Evolutionary conservation across 106 monocot species (phyloP).

Genomic region (Narthecium ossifragum): DNA sequence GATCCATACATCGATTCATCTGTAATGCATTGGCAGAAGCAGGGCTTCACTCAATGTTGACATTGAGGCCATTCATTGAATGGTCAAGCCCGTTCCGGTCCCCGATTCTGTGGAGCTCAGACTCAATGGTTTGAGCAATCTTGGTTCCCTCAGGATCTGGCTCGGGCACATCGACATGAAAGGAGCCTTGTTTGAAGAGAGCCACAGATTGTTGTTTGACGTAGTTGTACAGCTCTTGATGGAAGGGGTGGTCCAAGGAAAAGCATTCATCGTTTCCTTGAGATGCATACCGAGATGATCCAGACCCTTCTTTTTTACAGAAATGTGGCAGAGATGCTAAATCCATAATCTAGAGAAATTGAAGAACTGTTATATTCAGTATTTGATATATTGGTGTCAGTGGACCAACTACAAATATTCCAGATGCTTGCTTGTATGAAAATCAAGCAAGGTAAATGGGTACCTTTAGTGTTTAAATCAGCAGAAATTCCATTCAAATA

Average conservation of each 20-base stretch:
- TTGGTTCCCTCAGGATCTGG: conserved; percentile 37
- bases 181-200: too few species aligned
- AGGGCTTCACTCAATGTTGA: conserved; percentile 21
- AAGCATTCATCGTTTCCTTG: conserved; percentile 37
- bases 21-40: too few species aligned
- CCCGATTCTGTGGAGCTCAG: conserved; percentile 51
- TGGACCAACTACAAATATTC: neutral
- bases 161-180: conserved; percentile 64
- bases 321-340: conserved; percentile 77
- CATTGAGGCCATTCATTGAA: conserved; percentile 31
- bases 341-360: conserved; percentile 76
- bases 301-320: conserved; percentile 72
- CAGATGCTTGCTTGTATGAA: neutral
- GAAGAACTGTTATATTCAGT: too few species aligned
- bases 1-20: too few species aligned
- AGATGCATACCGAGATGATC: conserved; percentile 40
- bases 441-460: neutral
- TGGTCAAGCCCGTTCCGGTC: conserved; percentile 37
- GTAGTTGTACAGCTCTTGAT: conserved; percentile 71
- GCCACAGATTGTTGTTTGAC: conserved; percentile 49
- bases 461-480: neutral
- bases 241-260: conserved; percentile 75
- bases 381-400: too few species aligned
- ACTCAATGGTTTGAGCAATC: conserved; percentile 57
- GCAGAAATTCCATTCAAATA: neutral